Conservation (phyloP, 148 eudicot species). For the Vaccinium corymbosum region DNA sequence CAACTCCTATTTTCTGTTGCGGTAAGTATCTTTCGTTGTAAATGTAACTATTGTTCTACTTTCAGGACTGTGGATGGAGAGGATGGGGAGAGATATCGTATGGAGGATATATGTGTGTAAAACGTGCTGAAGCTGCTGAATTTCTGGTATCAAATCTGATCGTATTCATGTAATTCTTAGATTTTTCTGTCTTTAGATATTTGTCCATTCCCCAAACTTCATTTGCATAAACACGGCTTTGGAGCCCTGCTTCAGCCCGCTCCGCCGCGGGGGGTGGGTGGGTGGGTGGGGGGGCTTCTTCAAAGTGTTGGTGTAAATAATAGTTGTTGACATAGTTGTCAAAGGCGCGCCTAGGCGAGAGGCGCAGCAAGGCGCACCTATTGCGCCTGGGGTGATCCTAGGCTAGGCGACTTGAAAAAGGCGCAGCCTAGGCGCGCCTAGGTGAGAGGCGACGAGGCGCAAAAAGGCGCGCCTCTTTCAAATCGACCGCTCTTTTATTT, state of each 20-base stretch:
- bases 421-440: too few relatives aligned
- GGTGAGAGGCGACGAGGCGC: too few relatives aligned
- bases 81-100: constrained; percentile 99
- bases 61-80: constrained; percentile 88
- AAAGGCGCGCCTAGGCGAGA: too few relatives aligned
- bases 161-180: constrained; percentile 3
- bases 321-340: too few relatives aligned
- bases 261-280: too few relatives aligned
- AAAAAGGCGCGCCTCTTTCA: too few relatives aligned
- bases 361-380: too few relatives aligned
- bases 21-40: neutral
- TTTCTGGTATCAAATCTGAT: constrained; percentile 53
- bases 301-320: too few relatives aligned
- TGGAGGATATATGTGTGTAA: constrained; percentile 78
- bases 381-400: too few relatives aligned
- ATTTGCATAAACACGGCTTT: neutral
- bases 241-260: neutral
- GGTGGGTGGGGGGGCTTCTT: too few relatives aligned
- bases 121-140: constrained; percentile 90
- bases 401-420: too few relatives aligned
- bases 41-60: constrained; percentile 10
- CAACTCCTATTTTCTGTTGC: neutral
- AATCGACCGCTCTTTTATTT: too few relatives aligned
- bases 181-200: neutral
- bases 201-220: neutral